phyloP scores from a whole-genome alignment of 352 stramenopile species.

The Aphanomyces cochlioides region DNA sequence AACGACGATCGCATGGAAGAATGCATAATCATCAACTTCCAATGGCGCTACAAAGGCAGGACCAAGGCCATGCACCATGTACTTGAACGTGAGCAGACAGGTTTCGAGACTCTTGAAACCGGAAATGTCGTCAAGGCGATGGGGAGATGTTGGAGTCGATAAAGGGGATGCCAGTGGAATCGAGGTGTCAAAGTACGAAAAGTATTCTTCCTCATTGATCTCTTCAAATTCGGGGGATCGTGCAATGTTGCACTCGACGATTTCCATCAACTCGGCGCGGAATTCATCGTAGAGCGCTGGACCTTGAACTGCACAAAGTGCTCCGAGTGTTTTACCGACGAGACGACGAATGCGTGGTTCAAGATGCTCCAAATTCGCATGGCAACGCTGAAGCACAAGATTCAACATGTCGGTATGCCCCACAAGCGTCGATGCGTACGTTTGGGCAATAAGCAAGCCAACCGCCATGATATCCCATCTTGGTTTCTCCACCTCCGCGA shows the following conservation, averaged over 20 bases:
- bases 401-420: slow-evolving; percentile 40
- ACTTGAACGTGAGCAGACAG: slow-evolving; percentile 83
- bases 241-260: slow-evolving; percentile 64
- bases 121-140: slow-evolving; percentile 93
- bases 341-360: slow-evolving; percentile 79
- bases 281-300: slow-evolving; percentile 58
- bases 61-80: slow-evolving; percentile 75
- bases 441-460: slow-evolving; percentile 51
- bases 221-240: slow-evolving; percentile 79
- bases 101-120: slow-evolving; percentile 96
- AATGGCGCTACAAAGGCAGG: slow-evolving; percentile 56
- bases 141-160: slow-evolving; percentile 69
- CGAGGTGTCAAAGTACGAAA: slow-evolving; percentile 52
- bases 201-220: slow-evolving; percentile 59
- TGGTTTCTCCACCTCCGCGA: slow-evolving; percentile 32
- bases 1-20: slow-evolving; percentile 51
- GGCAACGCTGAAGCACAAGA: slow-evolving; percentile 29
- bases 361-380: slow-evolving; percentile 76
- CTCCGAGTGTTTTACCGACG: slow-evolving; percentile 66
- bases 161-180: slow-evolving; percentile 75
- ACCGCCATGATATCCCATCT: slow-evolving; percentile 77
- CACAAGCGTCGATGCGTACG: slow-evolving; percentile 34
- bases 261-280: slow-evolving; percentile 66
- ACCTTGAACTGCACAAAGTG: slow-evolving; percentile 59
- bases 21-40: slow-evolving; percentile 54